These are phyloP conservation scores for Aspergillus sclerotialis DNA, from an alignment of 2,329 filamentous ascomycete genomes.

Conservation along the genomic window DNA sequence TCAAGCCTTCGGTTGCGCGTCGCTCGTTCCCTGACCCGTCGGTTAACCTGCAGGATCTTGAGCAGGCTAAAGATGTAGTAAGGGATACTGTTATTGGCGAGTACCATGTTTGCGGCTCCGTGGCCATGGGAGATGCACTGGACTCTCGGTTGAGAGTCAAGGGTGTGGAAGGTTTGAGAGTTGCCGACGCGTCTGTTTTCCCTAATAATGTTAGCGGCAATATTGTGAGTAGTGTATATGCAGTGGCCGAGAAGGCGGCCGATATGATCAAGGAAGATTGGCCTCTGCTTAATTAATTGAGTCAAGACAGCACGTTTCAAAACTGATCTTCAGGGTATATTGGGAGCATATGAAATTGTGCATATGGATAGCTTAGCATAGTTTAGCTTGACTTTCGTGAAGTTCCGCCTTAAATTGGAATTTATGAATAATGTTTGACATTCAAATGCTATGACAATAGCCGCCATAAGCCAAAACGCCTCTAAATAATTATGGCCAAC, in stretches of 20 bases:
- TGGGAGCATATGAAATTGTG: too few relatives aligned
- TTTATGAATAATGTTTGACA: too few relatives aligned
- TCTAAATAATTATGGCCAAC: too few relatives aligned
- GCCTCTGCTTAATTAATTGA: too few relatives aligned
- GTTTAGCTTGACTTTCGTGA: too few relatives aligned
- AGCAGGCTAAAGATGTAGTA: constrained; percentile 8
- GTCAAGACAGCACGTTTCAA: too few relatives aligned
- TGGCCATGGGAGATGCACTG: constrained; percentile 25
- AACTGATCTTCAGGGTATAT: too few relatives aligned
- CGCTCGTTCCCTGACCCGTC: constrained; percentile 8
- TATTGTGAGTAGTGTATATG: constrained; percentile 23
- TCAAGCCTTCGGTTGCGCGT: constrained; percentile 2
- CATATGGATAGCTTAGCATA: too few relatives aligned
- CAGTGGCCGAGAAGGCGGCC: constrained; percentile 27
- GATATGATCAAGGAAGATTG: constrained; percentile 26
- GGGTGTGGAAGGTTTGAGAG: constrained; percentile 18
- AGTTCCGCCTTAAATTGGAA: too few relatives aligned
- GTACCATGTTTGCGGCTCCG: constrained; percentile 18
- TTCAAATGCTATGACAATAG: too few relatives aligned
- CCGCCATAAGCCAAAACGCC: too few relatives aligned
- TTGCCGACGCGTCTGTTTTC: constrained; percentile 22
- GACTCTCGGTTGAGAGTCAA: constrained; percentile 21
- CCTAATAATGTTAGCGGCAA: constrained; percentile 25
- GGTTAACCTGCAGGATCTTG: constrained; percentile 9
- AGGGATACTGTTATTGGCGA: constrained; percentile 7